Base-by-base conservation (phyloP, 2,329 filamentous ascomycete species). In the Pseudogymnoascus sp. region DNA sequence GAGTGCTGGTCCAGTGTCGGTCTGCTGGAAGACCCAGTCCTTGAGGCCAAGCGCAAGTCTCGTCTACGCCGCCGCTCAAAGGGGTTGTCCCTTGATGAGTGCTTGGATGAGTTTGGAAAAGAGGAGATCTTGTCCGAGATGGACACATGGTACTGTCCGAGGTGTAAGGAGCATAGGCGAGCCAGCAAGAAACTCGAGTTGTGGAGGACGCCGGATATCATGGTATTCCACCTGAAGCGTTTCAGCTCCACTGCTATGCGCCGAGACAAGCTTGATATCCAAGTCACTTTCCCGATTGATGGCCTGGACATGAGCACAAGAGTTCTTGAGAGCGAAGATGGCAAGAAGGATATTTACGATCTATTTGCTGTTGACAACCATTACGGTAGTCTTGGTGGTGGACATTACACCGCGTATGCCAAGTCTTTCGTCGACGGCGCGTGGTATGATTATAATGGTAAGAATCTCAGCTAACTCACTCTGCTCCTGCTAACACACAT, bases 371-470 rank as follows among this genome's bases (percentile, higher is more conserved):
- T 99, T 1, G 95, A 99, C 75, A 93, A 96, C 73, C 95, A 99
- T 75, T 96, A 89, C 73, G 95, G 95, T 65, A 91, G 92, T 31
- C 84, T 99, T 38, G 92, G 92, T 65, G 95, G 95, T 43, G 95
- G 95, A 0, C 95, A 99, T 75, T 99, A 99, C 77, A 97, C 93
- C 18, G 95, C 95, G 28, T 93, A 88, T 75, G 93, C 92, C 40
- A 93, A 91, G 78, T 97, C 96, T 74, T 97, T 96, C 75, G 81
- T 90, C 65, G 91, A 96, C 71, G 84, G 84, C 63, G 82, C 89
- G 74, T 99, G 95, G 95, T 97, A 97, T 75, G 90, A 96, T 69
- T 97, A 96, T 75, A 97, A 99, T 75, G 93, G 93, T 95, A 80
- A 76, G 87, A 77, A 5, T 5, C 8, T 9, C 14, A n/a, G 60